These are phyloP conservation scores for Chlamydomonas incerta DNA, from an alignment of 139 green algal genomes.

Conservation along the genomic window DNA sequence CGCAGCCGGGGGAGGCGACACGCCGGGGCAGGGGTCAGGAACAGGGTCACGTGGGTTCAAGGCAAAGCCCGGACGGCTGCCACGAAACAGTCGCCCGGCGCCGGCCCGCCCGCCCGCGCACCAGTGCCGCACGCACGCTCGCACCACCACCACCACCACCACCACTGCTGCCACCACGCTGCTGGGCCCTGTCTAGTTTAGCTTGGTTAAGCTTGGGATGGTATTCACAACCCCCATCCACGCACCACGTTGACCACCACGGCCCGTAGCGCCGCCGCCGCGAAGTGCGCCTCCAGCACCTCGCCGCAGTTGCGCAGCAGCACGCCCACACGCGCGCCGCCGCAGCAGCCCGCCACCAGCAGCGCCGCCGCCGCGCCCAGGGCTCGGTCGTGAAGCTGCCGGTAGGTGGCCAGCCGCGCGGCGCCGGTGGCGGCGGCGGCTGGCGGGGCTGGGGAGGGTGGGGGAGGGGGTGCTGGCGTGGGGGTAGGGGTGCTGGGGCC, in stretches of 20 bases:
- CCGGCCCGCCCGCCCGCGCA: too few species aligned
- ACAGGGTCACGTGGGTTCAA: too few species aligned
- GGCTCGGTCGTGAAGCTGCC: constrained; percentile 43
- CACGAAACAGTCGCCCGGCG: too few species aligned
- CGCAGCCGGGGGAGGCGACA: too few species aligned
- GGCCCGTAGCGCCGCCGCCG: constrained; percentile 74
- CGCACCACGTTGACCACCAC: constrained; percentile 81
- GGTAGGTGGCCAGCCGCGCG: constrained; percentile 52
- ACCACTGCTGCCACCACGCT: too few species aligned
- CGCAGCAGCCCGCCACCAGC: constrained; percentile 31
- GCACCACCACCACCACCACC: too few species aligned
- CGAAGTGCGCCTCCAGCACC: constrained; percentile 82
- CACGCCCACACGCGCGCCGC: constrained; percentile 71
- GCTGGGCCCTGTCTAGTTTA: too few species aligned
- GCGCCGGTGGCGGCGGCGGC: too few species aligned
- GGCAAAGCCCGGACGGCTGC: too few species aligned
- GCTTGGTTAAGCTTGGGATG: too few species aligned
- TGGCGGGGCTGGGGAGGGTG: not conserved
- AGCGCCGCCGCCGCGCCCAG: constrained; percentile 52
- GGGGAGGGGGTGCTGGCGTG: not conserved
- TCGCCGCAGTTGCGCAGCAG: constrained; percentile 77
- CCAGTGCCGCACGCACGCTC: too few species aligned
- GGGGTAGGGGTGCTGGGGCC: not conserved
- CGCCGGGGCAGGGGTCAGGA: too few species aligned
- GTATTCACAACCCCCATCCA: not conserved